Evolutionary conservation across 1,284 basidiomycete genomes (phyloP).

Genomic region (Moniliophthora roreri): DNA sequence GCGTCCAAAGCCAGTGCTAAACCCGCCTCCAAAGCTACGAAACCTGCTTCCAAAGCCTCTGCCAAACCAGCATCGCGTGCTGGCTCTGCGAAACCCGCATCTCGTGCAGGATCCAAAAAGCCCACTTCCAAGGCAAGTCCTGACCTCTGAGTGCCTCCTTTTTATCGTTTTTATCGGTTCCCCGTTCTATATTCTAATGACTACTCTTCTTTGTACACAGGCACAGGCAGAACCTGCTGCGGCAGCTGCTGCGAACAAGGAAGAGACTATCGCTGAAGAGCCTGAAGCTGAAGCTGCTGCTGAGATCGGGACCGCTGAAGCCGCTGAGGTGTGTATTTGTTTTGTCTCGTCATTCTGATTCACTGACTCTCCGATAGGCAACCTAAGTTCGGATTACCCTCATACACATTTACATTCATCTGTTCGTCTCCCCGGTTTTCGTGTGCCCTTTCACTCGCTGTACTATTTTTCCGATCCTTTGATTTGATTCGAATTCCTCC

Average conservation of each 20-base stretch:
- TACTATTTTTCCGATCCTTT: constrained; percentile 7
- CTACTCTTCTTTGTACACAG: constrained; percentile 3
- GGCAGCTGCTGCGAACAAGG: constrained; percentile 5
- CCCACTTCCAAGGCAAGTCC: constrained; percentile 32
- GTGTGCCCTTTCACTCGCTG: no score
- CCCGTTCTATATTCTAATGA: background rate
- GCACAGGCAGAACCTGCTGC: constrained; percentile 11
- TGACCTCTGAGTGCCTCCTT: background rate
- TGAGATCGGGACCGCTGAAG: constrained; percentile 7
- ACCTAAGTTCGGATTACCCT: no score
- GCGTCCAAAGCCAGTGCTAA: constrained; percentile 22
- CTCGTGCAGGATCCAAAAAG: constrained; percentile 38
- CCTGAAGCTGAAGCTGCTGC: constrained; percentile 14
- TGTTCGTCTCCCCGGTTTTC: no score
- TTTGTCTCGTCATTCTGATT: no score
- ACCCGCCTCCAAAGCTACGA: constrained; percentile 21
- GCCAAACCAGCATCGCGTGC: constrained; percentile 36
- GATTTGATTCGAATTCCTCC: background rate
- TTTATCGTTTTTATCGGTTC: background rate
- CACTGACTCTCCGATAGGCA: no score
- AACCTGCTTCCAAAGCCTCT: constrained; percentile 29
- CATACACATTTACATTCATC: no score
- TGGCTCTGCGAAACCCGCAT: constrained; percentile 38
- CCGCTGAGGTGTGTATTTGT: no score
- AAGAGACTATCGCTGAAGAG: constrained; percentile 16